Evolutionary conservation across 176 grass and related monocot species (phyloP).

Genomic region (Echinochloa phyllopogon): DNA sequence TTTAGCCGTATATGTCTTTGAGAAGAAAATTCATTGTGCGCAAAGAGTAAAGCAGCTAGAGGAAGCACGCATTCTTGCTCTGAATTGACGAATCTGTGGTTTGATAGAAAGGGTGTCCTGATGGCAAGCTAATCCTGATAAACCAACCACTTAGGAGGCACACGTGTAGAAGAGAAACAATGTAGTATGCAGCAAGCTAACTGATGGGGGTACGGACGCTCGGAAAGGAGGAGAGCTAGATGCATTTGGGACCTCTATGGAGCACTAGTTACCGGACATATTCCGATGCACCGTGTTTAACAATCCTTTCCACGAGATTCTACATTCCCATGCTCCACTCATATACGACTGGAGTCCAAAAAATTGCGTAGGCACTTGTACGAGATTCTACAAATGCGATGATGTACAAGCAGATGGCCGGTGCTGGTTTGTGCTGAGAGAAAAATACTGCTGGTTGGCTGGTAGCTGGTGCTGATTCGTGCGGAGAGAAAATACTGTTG

Average conservation of each 20-base stretch:
- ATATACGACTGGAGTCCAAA: background rate
- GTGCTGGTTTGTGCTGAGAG: too few relatives aligned
- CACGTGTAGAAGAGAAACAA: background rate
- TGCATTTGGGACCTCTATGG: background rate
- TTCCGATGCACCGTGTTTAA: background rate
- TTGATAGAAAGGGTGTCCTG: background rate
- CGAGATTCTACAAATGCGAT: too few relatives aligned
- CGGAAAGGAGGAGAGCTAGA: background rate
- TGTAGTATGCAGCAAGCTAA: background rate
- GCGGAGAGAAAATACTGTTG: too few relatives aligned
- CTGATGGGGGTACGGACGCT: background rate
- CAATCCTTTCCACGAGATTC: background rate
- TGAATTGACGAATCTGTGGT: background rate
- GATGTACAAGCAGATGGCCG: too few relatives aligned
- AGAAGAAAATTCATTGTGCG: background rate
- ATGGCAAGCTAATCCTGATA: background rate
- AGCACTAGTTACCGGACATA: conserved; percentile 16
- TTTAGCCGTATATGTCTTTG: background rate
- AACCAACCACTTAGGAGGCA: background rate
- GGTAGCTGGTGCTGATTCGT: too few relatives aligned
- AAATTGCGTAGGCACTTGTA: too few relatives aligned
- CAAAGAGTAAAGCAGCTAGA: background rate
- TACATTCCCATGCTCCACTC: background rate
- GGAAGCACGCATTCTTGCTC: background rate
- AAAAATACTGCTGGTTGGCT: too few relatives aligned